Conservation (phyloP, 1,139 yeast genomes). For the Meyerozyma smithsonii region DNA sequence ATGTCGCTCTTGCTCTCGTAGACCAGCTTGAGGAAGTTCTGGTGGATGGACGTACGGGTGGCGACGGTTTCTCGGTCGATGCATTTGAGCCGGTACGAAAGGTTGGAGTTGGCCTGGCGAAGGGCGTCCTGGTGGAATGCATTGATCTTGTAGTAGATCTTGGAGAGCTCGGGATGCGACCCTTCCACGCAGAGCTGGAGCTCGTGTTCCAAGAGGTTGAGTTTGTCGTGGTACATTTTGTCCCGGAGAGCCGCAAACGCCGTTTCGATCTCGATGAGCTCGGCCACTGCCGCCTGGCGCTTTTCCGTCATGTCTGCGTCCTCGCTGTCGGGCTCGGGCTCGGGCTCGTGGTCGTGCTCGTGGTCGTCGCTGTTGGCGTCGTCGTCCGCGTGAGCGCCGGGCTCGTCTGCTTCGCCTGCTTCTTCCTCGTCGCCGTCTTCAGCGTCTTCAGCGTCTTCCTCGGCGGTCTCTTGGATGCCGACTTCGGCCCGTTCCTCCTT, state of each 20-base stretch:
- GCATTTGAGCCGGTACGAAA: slow-evolving; percentile 69
- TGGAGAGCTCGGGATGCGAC: slow-evolving; percentile 79
- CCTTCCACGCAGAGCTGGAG: slow-evolving; percentile 84
- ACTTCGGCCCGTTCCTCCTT: background rate
- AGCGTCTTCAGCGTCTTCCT: slow-evolving; percentile 5
- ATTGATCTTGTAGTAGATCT: slow-evolving; percentile 65
- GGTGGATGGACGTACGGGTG: slow-evolving; percentile 75
- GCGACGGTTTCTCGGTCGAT: slow-evolving; percentile 81
- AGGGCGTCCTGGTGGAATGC: slow-evolving; percentile 66
- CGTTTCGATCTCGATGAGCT: slow-evolving; percentile 72
- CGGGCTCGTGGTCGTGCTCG: slow-evolving; percentile 23
- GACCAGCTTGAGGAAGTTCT: slow-evolving; percentile 67
- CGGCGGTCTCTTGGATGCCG: slow-evolving; percentile 2
- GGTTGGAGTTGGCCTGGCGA: slow-evolving; percentile 60
- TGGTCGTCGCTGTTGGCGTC: slow-evolving; percentile 11
- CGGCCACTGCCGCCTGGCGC: slow-evolving; percentile 60
- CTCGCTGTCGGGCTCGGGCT: slow-evolving; percentile 16
- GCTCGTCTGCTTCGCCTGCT: slow-evolving; percentile 9
- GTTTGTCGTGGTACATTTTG: slow-evolving; percentile 66
- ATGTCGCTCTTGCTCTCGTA: slow-evolving; percentile 65
- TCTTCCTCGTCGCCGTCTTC: slow-evolving; percentile 12
- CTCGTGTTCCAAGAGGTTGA: slow-evolving; percentile 73
- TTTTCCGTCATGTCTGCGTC: slow-evolving; percentile 44
- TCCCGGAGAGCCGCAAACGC: slow-evolving; percentile 86
- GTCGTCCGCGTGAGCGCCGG: slow-evolving; percentile 13